These are phyloP conservation scores for Hypoxylon intermedium DNA, from an alignment of 495 filamentous ascomycete genomes.

Conservation along the genomic window DNA sequence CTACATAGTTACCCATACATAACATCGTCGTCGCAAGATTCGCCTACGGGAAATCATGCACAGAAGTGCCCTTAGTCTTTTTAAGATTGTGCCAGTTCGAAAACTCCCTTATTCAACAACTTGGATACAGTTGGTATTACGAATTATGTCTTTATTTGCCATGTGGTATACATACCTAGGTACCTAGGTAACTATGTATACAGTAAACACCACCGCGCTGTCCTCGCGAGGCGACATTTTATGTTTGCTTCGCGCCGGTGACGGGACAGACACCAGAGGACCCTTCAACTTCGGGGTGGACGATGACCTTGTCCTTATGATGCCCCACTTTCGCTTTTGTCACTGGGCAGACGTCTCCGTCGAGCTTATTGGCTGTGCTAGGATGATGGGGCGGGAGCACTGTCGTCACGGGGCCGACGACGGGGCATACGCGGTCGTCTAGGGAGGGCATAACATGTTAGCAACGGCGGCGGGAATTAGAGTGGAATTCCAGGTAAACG, in stretches of 20 bases:
- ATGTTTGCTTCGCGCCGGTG: slow-evolving; percentile 41
- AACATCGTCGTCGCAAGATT: too few species aligned
- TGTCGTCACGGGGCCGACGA: slow-evolving; percentile 55
- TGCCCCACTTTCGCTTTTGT: slow-evolving; percentile 57
- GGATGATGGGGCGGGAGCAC: slow-evolving; percentile 57
- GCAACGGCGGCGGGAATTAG: background rate
- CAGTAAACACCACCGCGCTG: slow-evolving; percentile 54
- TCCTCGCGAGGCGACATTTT: too few species aligned
- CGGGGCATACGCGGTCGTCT: slow-evolving; percentile 56
- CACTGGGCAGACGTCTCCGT: slow-evolving; percentile 57
- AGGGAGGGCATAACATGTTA: background rate
- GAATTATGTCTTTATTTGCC: too few species aligned
- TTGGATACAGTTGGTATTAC: too few species aligned
- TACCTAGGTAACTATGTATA: too few species aligned
- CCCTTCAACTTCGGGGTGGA: slow-evolving; percentile 47
- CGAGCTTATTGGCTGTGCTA: slow-evolving; percentile 46
- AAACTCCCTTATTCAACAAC: too few species aligned
- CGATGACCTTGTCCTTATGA: slow-evolving; percentile 53
- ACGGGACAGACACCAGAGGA: slow-evolving; percentile 52
- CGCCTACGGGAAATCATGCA: too few species aligned
- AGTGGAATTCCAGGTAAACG: background rate
- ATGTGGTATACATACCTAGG: too few species aligned
- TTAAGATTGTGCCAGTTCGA: too few species aligned
- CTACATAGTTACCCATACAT: too few species aligned
- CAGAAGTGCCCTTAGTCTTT: too few species aligned